Evolutionary conservation across 208 protist genomes (phyloP), one percentile per base, ranked within the genome.

Genomic region (Trypanosoma cruzi): DNA sequence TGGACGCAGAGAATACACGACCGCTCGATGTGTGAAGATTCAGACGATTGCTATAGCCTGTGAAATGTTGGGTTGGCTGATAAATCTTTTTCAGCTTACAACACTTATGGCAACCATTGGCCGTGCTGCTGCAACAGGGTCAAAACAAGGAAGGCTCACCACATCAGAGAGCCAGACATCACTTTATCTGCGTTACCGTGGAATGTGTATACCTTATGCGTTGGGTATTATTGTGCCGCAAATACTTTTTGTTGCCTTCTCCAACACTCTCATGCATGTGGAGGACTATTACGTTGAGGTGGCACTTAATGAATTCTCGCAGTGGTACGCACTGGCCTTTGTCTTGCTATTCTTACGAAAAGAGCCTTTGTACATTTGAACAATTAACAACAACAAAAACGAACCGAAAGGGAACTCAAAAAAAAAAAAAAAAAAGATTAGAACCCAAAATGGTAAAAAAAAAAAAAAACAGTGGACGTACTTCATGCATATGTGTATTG

Each of bases 211-310:
- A 0, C 77, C 84, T 6, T 90, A 89, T 63, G 54, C 57, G 6
- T 68, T 89, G 46, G 46, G 84, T n/a, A 64, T 73, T 0, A 24
- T 90, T 48, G 81, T 76, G 68, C 58, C 67, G 18, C 46, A 71
- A 20, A 32, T 71, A n/a, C 18, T 90, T n/a, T 75, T 75, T 20
- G 14, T 86, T 32, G 24, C 46, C 28, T 74, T 81, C 50, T 50
- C 71, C 34, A 52, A 52, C 18, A 77, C 65, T 22, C 60, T 88
- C 44, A 85, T 83, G 54, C 29, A 80, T 20, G 64, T 79, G 28
- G 78, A 86, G 44, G 84, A 93, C 54, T 81, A 81, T 66, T 90
- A 89, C 71, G 79, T 90, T 80, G 60, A 82, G 24, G 32, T 84
- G 0, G 53, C 68, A 8, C 79, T 89, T 34, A 58, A 55, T 1